Conservation (phyloP, 805 yeast species). For the Barnettozyma sucrosica region DNA sequence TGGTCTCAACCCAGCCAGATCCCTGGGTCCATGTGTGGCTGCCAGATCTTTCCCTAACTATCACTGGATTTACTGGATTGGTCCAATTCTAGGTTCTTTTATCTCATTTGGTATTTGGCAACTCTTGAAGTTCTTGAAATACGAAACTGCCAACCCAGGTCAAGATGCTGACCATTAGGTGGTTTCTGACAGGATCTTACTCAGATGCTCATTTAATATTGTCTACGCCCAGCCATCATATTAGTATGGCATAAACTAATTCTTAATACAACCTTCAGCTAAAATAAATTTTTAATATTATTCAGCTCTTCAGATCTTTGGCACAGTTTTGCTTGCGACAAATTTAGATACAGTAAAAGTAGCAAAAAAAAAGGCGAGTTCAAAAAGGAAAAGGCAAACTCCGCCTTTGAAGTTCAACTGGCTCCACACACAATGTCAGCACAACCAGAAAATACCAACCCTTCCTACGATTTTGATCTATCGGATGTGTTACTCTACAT, state of each 20-base stretch:
- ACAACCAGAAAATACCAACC: background rate
- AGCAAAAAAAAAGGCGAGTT: too few species aligned
- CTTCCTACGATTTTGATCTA: constrained; percentile 14
- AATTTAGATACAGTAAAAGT: too few species aligned
- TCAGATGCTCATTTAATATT: background rate
- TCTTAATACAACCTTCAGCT: too few species aligned
- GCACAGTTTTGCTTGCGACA: too few species aligned
- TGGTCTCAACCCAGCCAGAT: constrained; percentile 87
- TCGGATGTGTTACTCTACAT: constrained; percentile 53
- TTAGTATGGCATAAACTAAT: background rate
- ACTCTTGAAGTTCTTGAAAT: constrained; percentile 56
- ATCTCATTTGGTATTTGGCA: constrained; percentile 66
- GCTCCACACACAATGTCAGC: background rate
- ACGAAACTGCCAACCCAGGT: constrained; percentile 65
- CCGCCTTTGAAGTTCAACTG: too few species aligned
- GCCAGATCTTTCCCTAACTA: constrained; percentile 67
- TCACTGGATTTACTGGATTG: constrained; percentile 93
- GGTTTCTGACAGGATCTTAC: background rate
- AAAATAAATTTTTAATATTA: too few species aligned
- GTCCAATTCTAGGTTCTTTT: constrained; percentile 69
- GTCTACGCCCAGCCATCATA: too few species aligned
- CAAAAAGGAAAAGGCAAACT: background rate
- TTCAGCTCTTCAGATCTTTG: background rate
- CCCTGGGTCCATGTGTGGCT: constrained; percentile 80
- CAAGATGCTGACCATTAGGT: constrained; percentile 47